Evolutionary conservation across 225 moss, liverwort and hornwort species (phyloP).

Genomic region (Neckera pumila): DNA sequence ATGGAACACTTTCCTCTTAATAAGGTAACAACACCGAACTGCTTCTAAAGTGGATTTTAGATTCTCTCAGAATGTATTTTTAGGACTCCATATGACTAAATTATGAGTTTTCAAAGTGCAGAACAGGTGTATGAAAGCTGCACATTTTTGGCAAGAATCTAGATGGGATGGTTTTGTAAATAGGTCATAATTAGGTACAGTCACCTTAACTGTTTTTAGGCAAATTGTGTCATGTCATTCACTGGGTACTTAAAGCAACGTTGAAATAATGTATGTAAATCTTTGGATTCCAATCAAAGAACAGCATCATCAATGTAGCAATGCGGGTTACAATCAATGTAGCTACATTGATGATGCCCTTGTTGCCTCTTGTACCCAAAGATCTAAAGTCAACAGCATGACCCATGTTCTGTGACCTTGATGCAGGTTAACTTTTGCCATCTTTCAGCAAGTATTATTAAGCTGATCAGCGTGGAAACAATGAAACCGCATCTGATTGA

Average conservation of each 20-base stretch:
- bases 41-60: no score
- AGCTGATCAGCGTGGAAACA: background rate
- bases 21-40: background rate
- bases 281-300: background rate
- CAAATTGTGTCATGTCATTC: no score
- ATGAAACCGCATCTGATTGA: slow-evolving; percentile 6
- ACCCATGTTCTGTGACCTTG: background rate
- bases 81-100: background rate
- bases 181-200: background rate
- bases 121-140: background rate
- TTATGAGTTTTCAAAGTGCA: background rate
- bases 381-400: background rate
- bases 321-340: background rate
- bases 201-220: background rate
- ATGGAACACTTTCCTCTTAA: no score
- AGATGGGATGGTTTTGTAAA: background rate
- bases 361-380: background rate
- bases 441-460: background rate
- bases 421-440: slow-evolving; percentile 5
- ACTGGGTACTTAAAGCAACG: background rate
- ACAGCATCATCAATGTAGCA: background rate
- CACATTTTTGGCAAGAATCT: background rate
- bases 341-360: background rate
- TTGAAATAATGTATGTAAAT: background rate
- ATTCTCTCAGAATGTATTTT: background rate